Base-by-base conservation (phyloP, 2,329 filamentous ascomycete species). In the Hypocreales sp. region DNA sequence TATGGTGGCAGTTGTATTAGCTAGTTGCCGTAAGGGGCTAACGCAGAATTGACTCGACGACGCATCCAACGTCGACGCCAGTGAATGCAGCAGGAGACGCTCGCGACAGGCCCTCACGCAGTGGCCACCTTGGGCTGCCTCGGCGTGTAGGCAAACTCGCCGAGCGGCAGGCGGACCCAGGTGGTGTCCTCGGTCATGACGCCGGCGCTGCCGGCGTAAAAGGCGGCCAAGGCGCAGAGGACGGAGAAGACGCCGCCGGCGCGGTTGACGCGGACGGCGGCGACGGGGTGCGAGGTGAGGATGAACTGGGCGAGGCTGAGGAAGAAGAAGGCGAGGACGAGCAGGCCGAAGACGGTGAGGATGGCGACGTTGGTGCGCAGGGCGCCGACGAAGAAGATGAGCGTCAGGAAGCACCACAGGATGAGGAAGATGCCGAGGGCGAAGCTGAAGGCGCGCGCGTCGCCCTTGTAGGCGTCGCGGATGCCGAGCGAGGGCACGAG, bases 301-400 rank as follows among this genome's bases (percentile, higher is more conserved):
- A 61, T 39, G 28, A 72, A 61, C 43, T 76, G 64, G 2, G 60
- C 63, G 24, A 78, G 51, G 28, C 62, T 66, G 5, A 77, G 61
- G 31, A 74, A 48, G 18, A 75, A 50, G 42, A 73, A 74, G 2
- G 64, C 62, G 15, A 76, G 33, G 26, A 64, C 59, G 11, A 77
- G 60, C 9, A 64, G 67, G 41, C 64, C 62, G 44, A 76, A 67
- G 4, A 73, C 61, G 25, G 51, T 35, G 39, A 72, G 57, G 47
- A 72, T 71, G 25, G 65, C 58, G 9, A 72, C 51, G 21, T 70
- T 73, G 5, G 69, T 73, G 34, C 60, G 55, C 12, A 74, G 56
- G 0, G 64, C 64, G 38, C 62, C 65, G 30, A 72, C 34, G 13
- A 72, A 51, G 30, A 73, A 59, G 24, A 73, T 32, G 31, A 61